Conservation (phyloP, 2,329 filamentous ascomycete species). For the Botrytis hyacinthi region DNA sequence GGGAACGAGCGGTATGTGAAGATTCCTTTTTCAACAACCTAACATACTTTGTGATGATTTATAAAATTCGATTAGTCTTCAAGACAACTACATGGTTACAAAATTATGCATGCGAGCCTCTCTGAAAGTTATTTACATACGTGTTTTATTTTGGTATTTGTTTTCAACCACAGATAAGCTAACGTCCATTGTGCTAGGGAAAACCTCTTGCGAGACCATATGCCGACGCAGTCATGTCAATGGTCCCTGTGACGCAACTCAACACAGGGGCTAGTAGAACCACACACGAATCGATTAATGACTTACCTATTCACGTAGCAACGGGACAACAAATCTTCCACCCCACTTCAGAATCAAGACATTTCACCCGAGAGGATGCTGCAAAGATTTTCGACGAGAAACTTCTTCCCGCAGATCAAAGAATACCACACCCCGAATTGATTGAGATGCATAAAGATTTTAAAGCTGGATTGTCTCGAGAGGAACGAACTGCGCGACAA, state of each 20-base stretch:
- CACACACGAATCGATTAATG: constrained; percentile 61
- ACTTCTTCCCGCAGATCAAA: constrained; percentile 58
- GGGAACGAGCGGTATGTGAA: constrained; percentile 59
- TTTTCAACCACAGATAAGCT: constrained; percentile 26
- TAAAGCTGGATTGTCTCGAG: constrained; percentile 39
- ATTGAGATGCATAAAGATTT: constrained; percentile 54
- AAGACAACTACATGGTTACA: constrained; percentile 95
- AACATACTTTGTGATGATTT: constrained; percentile 60
- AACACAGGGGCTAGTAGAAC: constrained; percentile 52
- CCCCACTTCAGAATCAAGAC: constrained; percentile 60
- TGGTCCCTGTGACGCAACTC: constrained; percentile 73
- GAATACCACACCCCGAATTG: constrained; percentile 62
- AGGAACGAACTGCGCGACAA: constrained; percentile 34
- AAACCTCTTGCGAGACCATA: constrained; percentile 77
- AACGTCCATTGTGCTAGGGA: constrained; percentile 51
- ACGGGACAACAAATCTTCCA: constrained; percentile 65
- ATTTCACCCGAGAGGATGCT: constrained; percentile 64
- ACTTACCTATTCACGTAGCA: constrained; percentile 59
- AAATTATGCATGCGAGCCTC: constrained; percentile 70
- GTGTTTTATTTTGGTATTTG: constrained; percentile 22
- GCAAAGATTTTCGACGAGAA: constrained; percentile 61
- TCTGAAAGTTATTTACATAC: constrained; percentile 53
- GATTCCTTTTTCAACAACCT: constrained; percentile 28
- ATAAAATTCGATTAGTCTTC: constrained; percentile 97
- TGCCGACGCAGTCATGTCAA: constrained; percentile 68